A percentile compares a stretch with the other conserved stretches of the same genome.
Conservation (phyloP, 352 stramenopile species). For the Phytophthora ohioensis region DNA sequence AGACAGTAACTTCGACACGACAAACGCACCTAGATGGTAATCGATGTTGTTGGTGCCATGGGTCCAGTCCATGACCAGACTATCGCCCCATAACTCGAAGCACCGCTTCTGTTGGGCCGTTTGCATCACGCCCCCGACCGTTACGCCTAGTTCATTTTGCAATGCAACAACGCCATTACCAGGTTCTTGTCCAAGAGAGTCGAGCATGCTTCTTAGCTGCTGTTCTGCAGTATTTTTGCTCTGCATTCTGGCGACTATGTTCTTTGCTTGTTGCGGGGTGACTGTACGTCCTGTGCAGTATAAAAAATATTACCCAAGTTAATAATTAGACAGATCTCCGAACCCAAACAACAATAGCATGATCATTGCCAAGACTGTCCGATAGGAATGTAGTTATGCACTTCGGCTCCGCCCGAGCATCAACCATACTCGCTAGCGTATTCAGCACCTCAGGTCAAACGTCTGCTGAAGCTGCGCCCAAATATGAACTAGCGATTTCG, state of each 20-base stretch:
- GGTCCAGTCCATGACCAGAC: conserved; percentile 11
- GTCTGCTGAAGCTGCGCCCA: neutral
- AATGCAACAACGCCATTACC: neutral
- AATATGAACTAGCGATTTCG: neutral
- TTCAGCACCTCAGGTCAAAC: neutral
- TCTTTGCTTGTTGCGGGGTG: too few relatives aligned
- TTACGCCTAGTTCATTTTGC: neutral
- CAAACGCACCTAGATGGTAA: conserved; percentile 1
- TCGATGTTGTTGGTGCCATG: conserved; percentile 5
- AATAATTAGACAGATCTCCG: too few relatives aligned
- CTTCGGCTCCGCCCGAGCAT: neutral
- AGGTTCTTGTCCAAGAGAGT: neutral
- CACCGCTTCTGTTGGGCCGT: neutral
- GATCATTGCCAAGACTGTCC: neutral
- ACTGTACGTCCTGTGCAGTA: too few relatives aligned
- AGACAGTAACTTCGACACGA: neutral
- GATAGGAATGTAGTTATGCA: neutral
- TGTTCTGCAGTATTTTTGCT: too few relatives aligned
- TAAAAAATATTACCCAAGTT: too few relatives aligned
- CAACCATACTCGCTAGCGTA: neutral
- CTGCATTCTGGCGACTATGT: too few relatives aligned
- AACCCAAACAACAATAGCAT: too few relatives aligned
- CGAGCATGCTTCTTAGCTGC: neutral
- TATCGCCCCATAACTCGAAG: conserved; percentile 7
- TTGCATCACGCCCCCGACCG: neutral